A percentile compares a stretch with the other conserved stretches of the same genome.
These are phyloP conservation scores for Camelina neglecta DNA, from an alignment of 345 rosid genomes.

Conservation along the genomic window DNA sequence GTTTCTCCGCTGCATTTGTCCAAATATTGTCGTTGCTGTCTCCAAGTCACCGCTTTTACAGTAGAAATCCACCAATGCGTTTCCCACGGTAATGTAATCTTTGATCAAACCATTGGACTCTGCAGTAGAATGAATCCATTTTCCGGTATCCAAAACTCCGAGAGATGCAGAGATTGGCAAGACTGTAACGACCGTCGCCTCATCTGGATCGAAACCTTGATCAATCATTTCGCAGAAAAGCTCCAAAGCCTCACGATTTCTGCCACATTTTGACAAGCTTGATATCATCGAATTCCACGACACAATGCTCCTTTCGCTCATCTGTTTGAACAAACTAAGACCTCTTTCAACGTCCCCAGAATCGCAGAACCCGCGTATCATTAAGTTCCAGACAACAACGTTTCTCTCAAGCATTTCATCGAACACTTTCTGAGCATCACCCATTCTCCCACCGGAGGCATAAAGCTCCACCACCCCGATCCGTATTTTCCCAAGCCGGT, in stretches of 20 bases:
- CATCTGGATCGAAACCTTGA: constrained; percentile 61
- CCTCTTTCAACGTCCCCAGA: constrained; percentile 60
- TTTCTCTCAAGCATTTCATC: constrained; percentile 61
- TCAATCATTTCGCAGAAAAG: constrained; percentile 68
- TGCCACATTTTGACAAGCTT: constrained; percentile 59
- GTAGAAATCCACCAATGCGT: constrained; percentile 68
- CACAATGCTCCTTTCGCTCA: constrained; percentile 59
- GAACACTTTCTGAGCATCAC: constrained; percentile 61
- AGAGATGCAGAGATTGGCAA: constrained; percentile 70
- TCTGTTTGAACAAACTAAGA: constrained; percentile 54
- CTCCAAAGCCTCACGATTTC: constrained; percentile 61
- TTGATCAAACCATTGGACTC: constrained; percentile 52
- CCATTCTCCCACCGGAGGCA: constrained; percentile 51
- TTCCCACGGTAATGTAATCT: constrained; percentile 56
- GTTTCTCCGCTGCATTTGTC: constrained; percentile 54
- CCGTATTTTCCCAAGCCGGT: constrained; percentile 52
- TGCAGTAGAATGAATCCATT: constrained; percentile 58
- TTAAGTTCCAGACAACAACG: constrained; percentile 67
- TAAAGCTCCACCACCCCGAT: constrained; percentile 71
- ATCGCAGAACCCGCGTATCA: constrained; percentile 68
- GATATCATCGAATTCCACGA: constrained; percentile 77
- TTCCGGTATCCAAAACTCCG: constrained; percentile 57
- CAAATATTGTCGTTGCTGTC: constrained; percentile 51
- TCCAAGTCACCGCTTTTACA: constrained; percentile 66
- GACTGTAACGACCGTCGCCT: constrained; percentile 63